phyloP scores from a whole-genome alignment of 164 flowering plant species.

The Liriodendron chinense region DNA sequence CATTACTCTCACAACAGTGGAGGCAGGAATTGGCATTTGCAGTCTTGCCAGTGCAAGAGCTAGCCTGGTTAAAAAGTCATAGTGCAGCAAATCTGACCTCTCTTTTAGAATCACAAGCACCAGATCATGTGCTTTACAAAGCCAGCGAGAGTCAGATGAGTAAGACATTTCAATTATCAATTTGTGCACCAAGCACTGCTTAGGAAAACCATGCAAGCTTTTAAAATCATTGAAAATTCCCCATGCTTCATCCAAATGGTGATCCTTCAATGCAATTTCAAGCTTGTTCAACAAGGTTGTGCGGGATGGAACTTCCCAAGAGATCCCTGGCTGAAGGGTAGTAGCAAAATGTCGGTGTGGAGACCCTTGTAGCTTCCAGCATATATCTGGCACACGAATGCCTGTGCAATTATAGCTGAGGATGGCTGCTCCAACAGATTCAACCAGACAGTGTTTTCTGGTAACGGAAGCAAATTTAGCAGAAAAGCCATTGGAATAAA shows the following conservation, averaged over 20 bases:
- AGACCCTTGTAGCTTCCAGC: neutral
- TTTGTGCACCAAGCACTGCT: conserved; percentile 26
- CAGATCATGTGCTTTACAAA: conserved; percentile 52
- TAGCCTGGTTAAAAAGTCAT: conserved; percentile 40
- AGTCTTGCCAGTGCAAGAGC: conserved; percentile 64
- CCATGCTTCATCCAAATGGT: conserved; percentile 61
- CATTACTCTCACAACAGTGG: conserved; percentile 57
- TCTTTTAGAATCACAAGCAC: conserved; percentile 37
- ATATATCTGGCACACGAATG: neutral
- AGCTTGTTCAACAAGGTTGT: conserved; percentile 48
- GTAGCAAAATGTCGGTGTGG: conserved; percentile 17
- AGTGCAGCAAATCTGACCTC: conserved; percentile 41
- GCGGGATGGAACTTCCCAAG: conserved; percentile 39
- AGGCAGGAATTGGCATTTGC: conserved; percentile 60
- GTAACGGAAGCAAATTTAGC: neutral
- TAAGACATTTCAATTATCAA: conserved; percentile 57
- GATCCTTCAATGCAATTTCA: conserved; percentile 47
- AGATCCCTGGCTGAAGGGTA: conserved; percentile 11
- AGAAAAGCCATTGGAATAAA: neutral
- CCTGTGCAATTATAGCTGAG: neutral
- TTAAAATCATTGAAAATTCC: conserved; percentile 48
- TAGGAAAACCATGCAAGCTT: conserved; percentile 58
- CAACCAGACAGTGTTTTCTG: neutral
- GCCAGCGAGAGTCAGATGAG: conserved; percentile 46
- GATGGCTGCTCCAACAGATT: neutral